phyloP scores from a whole-genome alignment of 2,329 filamentous ascomycete species.

The Colletotrichum scovillei region DNA sequence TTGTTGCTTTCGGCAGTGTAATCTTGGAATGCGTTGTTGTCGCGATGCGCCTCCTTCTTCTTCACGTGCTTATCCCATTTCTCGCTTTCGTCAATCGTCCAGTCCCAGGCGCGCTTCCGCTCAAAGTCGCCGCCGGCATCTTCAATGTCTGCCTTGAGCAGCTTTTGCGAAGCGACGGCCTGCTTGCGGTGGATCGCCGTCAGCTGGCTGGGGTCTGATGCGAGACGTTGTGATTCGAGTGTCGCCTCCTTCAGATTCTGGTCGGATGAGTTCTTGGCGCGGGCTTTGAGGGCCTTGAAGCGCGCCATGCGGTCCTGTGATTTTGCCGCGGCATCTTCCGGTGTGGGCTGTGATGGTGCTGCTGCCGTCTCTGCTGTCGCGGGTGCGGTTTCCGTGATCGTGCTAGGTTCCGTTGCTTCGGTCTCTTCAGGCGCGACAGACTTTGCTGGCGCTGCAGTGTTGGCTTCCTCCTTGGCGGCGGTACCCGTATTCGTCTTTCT shows the following conservation, averaged over 20 bases:
- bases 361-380: constrained; percentile 32
- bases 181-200: constrained; percentile 85
- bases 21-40: constrained; percentile 91
- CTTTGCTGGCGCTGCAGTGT: constrained; percentile 1
- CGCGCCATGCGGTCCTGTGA: constrained; percentile 78
- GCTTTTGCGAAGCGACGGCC: constrained; percentile 89
- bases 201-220: constrained; percentile 81
- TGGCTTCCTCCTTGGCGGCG: constrained; percentile 36
- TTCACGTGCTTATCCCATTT: constrained; percentile 91
- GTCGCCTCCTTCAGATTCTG: constrained; percentile 87
- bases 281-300: constrained; percentile 88
- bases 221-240: constrained; percentile 82
- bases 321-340: constrained; percentile 51
- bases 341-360: constrained; percentile 29
- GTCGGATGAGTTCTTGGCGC: constrained; percentile 77
- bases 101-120: constrained; percentile 98
- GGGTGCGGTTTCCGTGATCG: constrained; percentile 42
- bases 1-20: constrained; percentile 90
- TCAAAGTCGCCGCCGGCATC: constrained; percentile 92
- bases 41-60: constrained; percentile 84
- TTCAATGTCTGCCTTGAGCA: constrained; percentile 91
- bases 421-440: constrained; percentile 36
- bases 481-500: constrained; percentile 51
- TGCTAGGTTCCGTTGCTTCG: constrained; percentile 33
- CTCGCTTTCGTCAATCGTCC: constrained; percentile 95